phyloP scores from a whole-genome alignment of 2,329 filamentous ascomycete genomes.

The Xylaria sp. region DNA sequence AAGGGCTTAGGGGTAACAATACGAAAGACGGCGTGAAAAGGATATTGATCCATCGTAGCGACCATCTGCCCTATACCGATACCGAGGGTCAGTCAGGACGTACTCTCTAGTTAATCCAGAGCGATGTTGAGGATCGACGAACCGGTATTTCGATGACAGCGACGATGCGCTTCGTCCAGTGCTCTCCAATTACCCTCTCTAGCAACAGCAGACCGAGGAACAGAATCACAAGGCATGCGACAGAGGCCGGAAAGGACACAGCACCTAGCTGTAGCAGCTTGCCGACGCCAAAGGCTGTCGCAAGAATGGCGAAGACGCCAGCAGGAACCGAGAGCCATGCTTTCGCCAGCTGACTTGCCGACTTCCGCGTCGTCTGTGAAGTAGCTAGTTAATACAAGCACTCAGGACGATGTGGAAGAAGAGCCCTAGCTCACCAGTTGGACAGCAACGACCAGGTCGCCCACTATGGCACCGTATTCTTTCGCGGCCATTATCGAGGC shows the following conservation, averaged over 20 bases:
- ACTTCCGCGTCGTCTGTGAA: constrained; percentile 28
- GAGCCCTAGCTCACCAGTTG: not conserved
- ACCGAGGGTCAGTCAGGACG: not conserved
- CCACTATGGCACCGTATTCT: not conserved
- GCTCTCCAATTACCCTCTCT: constrained; percentile 54
- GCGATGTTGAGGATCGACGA: constrained; percentile 30
- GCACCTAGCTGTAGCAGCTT: constrained; percentile 51
- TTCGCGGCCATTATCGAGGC: not conserved
- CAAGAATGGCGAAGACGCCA: constrained; percentile 48
- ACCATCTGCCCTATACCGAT: constrained; percentile 61
- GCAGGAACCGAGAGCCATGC: constrained; percentile 59
- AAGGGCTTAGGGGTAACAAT: constrained; percentile 60
- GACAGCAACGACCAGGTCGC: constrained; percentile 3
- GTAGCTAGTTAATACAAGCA: not conserved
- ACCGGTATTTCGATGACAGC: constrained; percentile 60
- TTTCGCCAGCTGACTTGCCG: constrained; percentile 33
- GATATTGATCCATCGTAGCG: constrained; percentile 63
- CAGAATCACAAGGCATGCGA: constrained; percentile 61
- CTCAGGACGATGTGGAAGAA: not conserved
- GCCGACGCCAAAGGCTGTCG: constrained; percentile 51
- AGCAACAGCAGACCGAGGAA: constrained; percentile 56
- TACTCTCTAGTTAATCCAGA: constrained; percentile 4
- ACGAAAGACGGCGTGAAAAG: constrained; percentile 66
- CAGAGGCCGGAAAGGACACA: constrained; percentile 64
- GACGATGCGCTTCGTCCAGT: constrained; percentile 55